Evolutionary conservation across 2,329 filamentous ascomycete species (phyloP), one percentile per base, ranked within the genome.

Genomic region (Huntiella abstrusa): DNA sequence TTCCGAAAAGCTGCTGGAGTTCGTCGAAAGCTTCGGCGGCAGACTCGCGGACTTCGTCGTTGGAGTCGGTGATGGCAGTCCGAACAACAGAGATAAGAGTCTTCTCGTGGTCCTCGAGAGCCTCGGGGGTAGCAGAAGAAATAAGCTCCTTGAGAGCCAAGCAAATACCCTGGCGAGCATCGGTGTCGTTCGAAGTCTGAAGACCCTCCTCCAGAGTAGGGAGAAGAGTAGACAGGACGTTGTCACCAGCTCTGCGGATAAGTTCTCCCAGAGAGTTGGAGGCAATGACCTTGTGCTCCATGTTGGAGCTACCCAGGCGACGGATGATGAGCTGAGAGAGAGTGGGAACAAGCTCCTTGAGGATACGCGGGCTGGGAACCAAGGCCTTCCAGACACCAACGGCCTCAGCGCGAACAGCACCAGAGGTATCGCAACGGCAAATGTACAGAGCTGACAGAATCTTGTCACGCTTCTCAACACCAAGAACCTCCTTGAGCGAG

Each of bases 201-300:
- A 98, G 70, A 34, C 88, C 86, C 59, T 93, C 85, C 59, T 96
- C 87, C 42, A 98, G 74, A 33, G 87, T 93, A 28, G 91, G 91
- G 51, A 98, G 66, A 50, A 98, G 66, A 38, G 77, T 92, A 17
- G 86, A 76, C 52, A 98, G 69, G 48, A 98, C 87, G 47, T 85
- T 82, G 60, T 98, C 91, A 51, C 92, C 91, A 56, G 91, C 88
- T 63, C 94, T 95, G 56, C 91, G 80, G 57, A 98, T 96, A 53
- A 98, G 76, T 60, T 98, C 91, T 57, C 91, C 91, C 47, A 98
- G 71, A 42, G 91, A 86, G 60, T 96, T 96, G 60, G 88, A 88
- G 53, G 92, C 91, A 68, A 98, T 98, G 55, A 94, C 82, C 68
- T 95, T 96, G 62, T 98, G 91, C 61, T 98, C 91, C 80, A 93